phyloP scores from a whole-genome alignment of 2,329 filamentous ascomycete species.

The Colletotrichum sp. region DNA sequence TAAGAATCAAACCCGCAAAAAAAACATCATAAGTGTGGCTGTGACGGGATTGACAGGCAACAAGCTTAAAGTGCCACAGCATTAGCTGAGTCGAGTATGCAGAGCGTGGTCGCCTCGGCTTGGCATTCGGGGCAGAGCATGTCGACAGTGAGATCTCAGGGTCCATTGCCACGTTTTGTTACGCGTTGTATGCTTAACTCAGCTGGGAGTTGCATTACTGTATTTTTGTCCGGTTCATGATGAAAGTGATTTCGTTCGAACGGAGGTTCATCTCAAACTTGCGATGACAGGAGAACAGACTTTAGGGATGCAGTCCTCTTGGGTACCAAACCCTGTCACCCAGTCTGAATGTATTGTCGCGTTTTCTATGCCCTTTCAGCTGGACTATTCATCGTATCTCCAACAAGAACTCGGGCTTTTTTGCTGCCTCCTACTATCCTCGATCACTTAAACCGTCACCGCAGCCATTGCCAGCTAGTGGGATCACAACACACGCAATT shows the following conservation, averaged over 20 bases:
- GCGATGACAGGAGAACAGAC: background rate
- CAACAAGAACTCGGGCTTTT: background rate
- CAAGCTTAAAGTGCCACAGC: background rate
- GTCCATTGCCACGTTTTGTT: background rate
- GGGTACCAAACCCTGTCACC: background rate
- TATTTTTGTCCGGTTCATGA: background rate
- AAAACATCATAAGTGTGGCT: background rate
- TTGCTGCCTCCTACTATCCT: background rate
- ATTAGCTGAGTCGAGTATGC: background rate
- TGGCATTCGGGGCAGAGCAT: background rate
- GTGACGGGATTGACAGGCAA: background rate
- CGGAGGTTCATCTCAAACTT: background rate
- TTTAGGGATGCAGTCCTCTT: rapidly evolving
- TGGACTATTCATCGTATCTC: background rate
- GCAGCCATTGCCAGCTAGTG: background rate
- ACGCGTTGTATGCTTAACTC: background rate
- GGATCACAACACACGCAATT: background rate
- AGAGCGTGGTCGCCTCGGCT: background rate
- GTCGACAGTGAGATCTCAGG: background rate
- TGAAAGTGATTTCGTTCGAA: background rate
- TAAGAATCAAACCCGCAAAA: background rate
- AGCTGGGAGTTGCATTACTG: background rate
- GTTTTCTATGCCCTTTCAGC: background rate
- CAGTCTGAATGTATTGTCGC: background rate
- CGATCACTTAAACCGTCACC: background rate